Conservation (phyloP, 1,284 basidiomycete species). For the Cryptococcus jaspeensis region DNA sequence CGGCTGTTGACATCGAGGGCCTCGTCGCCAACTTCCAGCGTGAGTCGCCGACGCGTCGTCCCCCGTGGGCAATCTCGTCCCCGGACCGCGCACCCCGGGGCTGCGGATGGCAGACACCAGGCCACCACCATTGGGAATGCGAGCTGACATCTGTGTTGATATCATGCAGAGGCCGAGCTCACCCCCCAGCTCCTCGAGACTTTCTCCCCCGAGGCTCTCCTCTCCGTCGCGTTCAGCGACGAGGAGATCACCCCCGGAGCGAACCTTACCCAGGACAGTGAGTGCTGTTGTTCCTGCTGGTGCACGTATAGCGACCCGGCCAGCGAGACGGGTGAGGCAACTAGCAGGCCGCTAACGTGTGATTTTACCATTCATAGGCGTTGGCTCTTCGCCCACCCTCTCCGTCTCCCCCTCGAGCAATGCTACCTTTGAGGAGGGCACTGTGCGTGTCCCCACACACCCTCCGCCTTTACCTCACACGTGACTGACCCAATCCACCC, state of each 20-base stretch:
- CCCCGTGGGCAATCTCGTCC: neutral
- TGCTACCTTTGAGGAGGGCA: slow-evolving; percentile 18
- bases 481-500: neutral
- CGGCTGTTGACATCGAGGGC: slow-evolving; percentile 30
- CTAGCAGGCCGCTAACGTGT: no score
- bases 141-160: slow-evolving; percentile 2
- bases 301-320: no score
- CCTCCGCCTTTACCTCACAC: neutral
- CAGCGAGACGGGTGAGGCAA: no score
- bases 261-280: slow-evolving; percentile 56
- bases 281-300: slow-evolving; percentile 12
- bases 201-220: slow-evolving; percentile 61
- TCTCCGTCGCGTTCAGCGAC: slow-evolving; percentile 57
- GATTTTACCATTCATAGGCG: slow-evolving; percentile 14
- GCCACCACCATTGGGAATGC: neutral
- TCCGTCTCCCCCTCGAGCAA: slow-evolving; percentile 24
- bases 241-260: slow-evolving; percentile 61
- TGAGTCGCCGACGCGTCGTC: slow-evolving; percentile 16
- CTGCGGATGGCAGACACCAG: neutral
- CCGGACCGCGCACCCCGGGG: neutral
- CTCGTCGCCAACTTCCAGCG: slow-evolving; percentile 44
- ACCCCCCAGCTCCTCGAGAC: slow-evolving; percentile 60
- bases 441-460: slow-evolving; percentile 12
- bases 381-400: slow-evolving; percentile 26
- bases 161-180: slow-evolving; percentile 52